Percentiles rank a stretch among this genome's conserved stretches.
Evolutionary conservation across 306 rosid genomes (phyloP).

Genomic region (Acacia acuminata): DNA sequence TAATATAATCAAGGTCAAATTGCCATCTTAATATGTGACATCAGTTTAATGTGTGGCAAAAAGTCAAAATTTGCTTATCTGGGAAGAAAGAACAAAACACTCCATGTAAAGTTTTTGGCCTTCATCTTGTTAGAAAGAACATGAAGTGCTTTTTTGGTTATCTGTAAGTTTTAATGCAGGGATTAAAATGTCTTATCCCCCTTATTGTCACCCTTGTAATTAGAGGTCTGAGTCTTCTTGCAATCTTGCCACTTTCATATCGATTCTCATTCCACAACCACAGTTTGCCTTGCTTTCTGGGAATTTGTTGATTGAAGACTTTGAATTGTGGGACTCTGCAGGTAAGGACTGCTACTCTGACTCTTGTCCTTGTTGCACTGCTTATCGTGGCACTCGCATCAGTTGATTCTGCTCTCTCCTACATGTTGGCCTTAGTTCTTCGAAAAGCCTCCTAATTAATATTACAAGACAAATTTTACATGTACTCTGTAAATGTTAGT

Average conservation of each 20-base stretch:
- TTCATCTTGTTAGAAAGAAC: neutral
- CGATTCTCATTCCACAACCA: neutral
- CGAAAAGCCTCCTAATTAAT: constrained; percentile 46
- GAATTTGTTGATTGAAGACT: neutral
- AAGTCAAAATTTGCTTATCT: neutral
- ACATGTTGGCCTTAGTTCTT: constrained; percentile 58
- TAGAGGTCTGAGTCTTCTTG: neutral
- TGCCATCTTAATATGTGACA: neutral
- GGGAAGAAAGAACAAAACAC: neutral
- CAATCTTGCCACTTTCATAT: neutral
- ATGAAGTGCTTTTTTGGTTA: neutral
- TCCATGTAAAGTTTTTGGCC: neutral
- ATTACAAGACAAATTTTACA: neutral
- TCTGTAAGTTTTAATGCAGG: neutral
- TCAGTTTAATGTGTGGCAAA: neutral
- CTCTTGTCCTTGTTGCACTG: constrained; percentile 79
- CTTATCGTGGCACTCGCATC: constrained; percentile 78
- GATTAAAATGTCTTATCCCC: neutral
- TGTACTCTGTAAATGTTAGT: neutral
- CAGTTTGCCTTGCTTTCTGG: neutral
- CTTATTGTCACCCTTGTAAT: neutral
- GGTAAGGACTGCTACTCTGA: constrained; percentile 79
- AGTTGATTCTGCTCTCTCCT: constrained; percentile 75
- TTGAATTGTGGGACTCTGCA: constrained; percentile 41
- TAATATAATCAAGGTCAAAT: neutral